A percentile compares a stretch with the other conserved stretches of the same genome.
phyloP scores from a whole-genome alignment of 768 basidiomycete genomes.

The Trametes cubensis region DNA sequence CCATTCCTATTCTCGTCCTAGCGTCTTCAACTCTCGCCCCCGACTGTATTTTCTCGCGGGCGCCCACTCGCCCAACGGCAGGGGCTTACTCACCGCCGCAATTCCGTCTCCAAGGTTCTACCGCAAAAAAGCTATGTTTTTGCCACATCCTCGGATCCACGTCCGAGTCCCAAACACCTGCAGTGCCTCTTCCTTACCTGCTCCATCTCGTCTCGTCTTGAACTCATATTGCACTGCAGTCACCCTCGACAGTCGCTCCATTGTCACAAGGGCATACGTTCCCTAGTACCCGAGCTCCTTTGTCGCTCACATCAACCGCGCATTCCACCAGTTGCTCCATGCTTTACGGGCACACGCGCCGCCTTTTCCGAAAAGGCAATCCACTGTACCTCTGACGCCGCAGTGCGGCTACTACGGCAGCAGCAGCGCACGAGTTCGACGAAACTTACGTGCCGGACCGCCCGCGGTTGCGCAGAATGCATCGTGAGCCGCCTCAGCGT shows the following conservation, averaged over 20 bases:
- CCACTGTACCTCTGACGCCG: background rate
- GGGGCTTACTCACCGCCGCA: no score
- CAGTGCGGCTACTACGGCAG: background rate
- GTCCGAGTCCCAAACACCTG: no score
- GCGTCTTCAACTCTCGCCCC: background rate
- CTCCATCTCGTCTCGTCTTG: background rate
- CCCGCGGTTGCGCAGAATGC: background rate
- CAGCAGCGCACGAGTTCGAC: background rate
- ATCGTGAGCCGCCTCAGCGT: background rate
- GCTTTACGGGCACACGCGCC: background rate
- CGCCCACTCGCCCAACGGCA: background rate
- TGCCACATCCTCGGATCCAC: no score
- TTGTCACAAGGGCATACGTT: background rate
- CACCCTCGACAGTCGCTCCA: background rate
- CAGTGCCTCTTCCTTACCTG: background rate
- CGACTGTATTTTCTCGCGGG: background rate
- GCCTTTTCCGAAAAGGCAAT: background rate
- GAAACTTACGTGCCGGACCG: no score
- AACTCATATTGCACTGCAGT: background rate
- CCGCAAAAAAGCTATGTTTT: no score
- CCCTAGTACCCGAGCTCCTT: no score
- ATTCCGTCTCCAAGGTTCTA: no score
- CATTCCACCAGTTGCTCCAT: slow-evolving; percentile 2
- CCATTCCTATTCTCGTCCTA: background rate
- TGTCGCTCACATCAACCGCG: slow-evolving; percentile 1